phyloP scores from a whole-genome alignment of 805 yeast species.

The Kuraishia molischiana region DNA sequence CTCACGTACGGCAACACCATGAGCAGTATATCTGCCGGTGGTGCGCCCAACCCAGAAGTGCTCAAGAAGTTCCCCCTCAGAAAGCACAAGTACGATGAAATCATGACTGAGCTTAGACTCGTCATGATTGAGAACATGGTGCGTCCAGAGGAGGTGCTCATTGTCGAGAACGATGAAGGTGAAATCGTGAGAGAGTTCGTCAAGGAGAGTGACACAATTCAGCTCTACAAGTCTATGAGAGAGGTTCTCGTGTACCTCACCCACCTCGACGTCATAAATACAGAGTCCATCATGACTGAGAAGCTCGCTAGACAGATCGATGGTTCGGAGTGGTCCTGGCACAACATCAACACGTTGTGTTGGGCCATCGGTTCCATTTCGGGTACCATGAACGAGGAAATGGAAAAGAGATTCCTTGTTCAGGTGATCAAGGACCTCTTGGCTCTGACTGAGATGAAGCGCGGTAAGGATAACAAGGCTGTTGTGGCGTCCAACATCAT shows the following conservation, averaged over 20 bases:
- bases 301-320: constrained; percentile 90
- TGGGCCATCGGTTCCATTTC: constrained; percentile 99
- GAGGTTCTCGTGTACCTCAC: constrained; percentile 93
- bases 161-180: constrained; percentile 98
- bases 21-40: constrained; percentile 24
- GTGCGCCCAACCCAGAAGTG: constrained; percentile 79
- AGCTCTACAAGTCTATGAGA: constrained; percentile 89
- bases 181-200: constrained; percentile 97
- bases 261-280: constrained; percentile 89
- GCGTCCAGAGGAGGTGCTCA: constrained; percentile 93
- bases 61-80: constrained; percentile 76
- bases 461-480: constrained; percentile 97
- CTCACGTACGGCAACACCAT: constrained; percentile 32
- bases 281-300: constrained; percentile 87
- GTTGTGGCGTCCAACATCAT: constrained; percentile 99
- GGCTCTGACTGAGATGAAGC: constrained; percentile 88
- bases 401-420: constrained; percentile 91
- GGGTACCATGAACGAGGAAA: constrained; percentile 97
- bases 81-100: constrained; percentile 70
- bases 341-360: constrained; percentile 90
- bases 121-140: constrained; percentile 98
- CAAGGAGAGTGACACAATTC: constrained; percentile 94
- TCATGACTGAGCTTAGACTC: constrained; percentile 74
- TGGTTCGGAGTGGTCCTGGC: constrained; percentile 99
- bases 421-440: constrained; percentile 87